Conservation (phyloP, 805 yeast species). For the Torulaspora franciscae region DNA sequence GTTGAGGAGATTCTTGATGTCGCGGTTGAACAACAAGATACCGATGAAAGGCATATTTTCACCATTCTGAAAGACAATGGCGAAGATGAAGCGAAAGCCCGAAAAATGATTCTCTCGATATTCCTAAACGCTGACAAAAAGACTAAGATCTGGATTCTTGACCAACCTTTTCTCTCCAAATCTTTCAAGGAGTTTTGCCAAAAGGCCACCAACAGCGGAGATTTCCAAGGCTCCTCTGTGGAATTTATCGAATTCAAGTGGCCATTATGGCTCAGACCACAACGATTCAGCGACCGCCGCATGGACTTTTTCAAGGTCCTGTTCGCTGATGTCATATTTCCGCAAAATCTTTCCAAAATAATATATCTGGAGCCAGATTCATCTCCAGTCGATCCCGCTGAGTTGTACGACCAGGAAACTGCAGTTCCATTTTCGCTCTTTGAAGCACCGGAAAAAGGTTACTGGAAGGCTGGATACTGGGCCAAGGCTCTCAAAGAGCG, state of each 20-base stretch:
- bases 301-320: constrained; percentile 87
- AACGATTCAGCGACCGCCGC: constrained; percentile 69
- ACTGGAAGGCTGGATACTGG: constrained; percentile 97
- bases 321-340: constrained; percentile 83
- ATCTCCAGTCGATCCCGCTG: constrained; percentile 75
- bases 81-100: constrained; percentile 16
- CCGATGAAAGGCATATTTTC: constrained; percentile 19
- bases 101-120: constrained; percentile 17
- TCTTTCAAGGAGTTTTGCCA: constrained; percentile 57
- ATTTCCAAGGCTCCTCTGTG: constrained; percentile 9
- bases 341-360: constrained; percentile 65
- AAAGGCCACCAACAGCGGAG: constrained; percentile 8
- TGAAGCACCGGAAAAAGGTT: constrained; percentile 71
- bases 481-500: constrained; percentile 50
- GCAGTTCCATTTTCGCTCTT: constrained; percentile 61
- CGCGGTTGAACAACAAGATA: neutral
- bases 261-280: constrained; percentile 86
- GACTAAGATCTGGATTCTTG: constrained; percentile 83
- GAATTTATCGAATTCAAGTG: constrained; percentile 82
- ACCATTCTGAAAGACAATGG: constrained; percentile 18
- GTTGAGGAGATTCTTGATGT: constrained; percentile 2
- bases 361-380: constrained; percentile 70
- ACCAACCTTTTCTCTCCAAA: constrained; percentile 48
- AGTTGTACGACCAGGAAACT: constrained; percentile 39
- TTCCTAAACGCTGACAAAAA: constrained; percentile 1